These are phyloP conservation scores for Citrus mangshanensis DNA, from an alignment of 345 rosid genomes.

Conservation along the genomic window DNA sequence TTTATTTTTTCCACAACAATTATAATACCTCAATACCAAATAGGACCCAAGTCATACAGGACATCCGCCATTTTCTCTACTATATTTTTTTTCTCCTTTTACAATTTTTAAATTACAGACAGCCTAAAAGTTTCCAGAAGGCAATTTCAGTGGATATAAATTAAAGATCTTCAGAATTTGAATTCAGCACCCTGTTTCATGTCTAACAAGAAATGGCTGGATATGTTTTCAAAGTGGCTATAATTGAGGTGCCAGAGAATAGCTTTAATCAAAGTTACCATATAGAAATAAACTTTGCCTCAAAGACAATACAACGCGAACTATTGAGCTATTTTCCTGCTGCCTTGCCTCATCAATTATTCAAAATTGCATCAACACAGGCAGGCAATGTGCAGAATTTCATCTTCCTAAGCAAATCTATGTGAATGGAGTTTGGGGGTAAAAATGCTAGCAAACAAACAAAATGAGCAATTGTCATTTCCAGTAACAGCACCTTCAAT, in stretches of 20 bases:
- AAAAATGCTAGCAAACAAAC: not conserved
- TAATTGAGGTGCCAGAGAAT: not conserved
- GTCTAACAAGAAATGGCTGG: not conserved
- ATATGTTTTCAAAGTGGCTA: not conserved
- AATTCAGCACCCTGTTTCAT: not conserved
- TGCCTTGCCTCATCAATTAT: not conserved
- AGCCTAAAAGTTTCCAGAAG: no score
- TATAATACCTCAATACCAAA: no score
- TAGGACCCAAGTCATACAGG: accelerated
- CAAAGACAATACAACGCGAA: not conserved
- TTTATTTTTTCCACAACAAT: no score
- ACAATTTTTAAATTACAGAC: not conserved
- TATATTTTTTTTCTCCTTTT: not conserved
- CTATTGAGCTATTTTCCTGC: no score
- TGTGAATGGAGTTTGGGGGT: not conserved
- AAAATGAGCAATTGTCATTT: not conserved
- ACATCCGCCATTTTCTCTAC: no score
- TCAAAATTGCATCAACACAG: not conserved
- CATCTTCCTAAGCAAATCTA: not conserved
- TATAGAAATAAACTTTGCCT: not conserved
- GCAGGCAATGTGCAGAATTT: not conserved
- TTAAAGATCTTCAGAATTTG: not conserved
- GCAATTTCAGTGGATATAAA: not conserved
- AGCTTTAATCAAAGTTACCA: not conserved
- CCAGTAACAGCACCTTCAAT: not conserved